phyloP scores from a whole-genome alignment of 805 yeast species.

The Saccharomyces eubayanus region DNA sequence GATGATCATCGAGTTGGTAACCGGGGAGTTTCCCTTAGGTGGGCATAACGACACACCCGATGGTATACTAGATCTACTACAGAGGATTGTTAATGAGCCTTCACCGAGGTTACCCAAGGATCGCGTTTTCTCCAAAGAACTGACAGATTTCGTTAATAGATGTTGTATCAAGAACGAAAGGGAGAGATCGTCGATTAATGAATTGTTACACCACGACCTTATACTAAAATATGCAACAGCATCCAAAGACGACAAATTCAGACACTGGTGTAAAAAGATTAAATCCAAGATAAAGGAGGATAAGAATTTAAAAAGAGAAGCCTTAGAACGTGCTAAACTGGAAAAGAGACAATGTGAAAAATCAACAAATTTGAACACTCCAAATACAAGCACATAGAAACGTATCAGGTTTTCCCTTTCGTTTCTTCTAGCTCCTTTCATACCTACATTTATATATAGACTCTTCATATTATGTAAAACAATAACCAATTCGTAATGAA shows the following conservation, averaged over 20 bases:
- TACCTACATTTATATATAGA: neutral
- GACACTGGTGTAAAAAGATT: slow-evolving; percentile 36
- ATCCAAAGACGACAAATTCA: slow-evolving; percentile 30
- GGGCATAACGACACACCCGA: slow-evolving; percentile 59
- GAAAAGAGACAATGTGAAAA: slow-evolving; percentile 23
- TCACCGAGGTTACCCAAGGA: slow-evolving; percentile 62
- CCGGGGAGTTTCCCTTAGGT: slow-evolving; percentile 71
- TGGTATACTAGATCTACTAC: slow-evolving; percentile 83
- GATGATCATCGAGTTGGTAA: slow-evolving; percentile 79
- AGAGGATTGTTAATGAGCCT: slow-evolving; percentile 86
- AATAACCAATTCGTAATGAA: neutral
- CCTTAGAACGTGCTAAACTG: slow-evolving; percentile 23
- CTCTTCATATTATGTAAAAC: slow-evolving; percentile 5
- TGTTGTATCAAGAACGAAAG: slow-evolving; percentile 67
- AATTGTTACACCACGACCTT: slow-evolving; percentile 41
- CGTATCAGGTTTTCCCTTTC: neutral
- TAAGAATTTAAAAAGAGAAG: slow-evolving; percentile 27
- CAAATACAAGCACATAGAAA: neutral
- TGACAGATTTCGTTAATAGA: slow-evolving; percentile 61
- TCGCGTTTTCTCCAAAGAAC: slow-evolving; percentile 33
- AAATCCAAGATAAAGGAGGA: slow-evolving; percentile 27
- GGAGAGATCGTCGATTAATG: slow-evolving; percentile 65
- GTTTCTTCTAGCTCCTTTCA: neutral
- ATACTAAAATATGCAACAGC: slow-evolving; percentile 28
- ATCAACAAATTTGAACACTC: slow-evolving; percentile 12